Conservation (phyloP, 2,329 filamentous ascomycete genomes). For the Escovopsis sp. region DNA sequence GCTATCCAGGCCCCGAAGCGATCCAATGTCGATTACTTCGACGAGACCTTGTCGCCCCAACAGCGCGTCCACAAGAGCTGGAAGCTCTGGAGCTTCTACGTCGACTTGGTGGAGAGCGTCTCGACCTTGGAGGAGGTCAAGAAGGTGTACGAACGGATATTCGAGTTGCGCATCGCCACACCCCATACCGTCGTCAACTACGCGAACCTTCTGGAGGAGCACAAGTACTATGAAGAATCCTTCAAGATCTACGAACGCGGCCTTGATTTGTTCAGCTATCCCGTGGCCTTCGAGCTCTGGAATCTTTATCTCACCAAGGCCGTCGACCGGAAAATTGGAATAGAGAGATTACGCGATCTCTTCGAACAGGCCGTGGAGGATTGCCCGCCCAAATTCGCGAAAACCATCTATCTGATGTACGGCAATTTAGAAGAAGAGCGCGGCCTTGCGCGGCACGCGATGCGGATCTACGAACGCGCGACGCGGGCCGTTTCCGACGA, state of each 20-base stretch:
- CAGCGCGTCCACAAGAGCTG: constrained; percentile 97
- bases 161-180: constrained; percentile 93
- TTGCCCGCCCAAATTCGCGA: constrained; percentile 89
- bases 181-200: constrained; percentile 98
- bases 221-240: constrained; percentile 90
- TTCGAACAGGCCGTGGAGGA: constrained; percentile 96
- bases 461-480: constrained; percentile 97
- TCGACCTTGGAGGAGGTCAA: constrained; percentile 80
- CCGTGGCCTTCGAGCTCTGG: constrained; percentile 96
- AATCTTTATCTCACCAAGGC: constrained; percentile 96
- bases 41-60: constrained; percentile 83
- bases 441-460: constrained; percentile 85
- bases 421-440: constrained; percentile 92
- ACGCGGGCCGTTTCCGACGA: constrained; percentile 91
- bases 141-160: constrained; percentile 92
- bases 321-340: constrained; percentile 87
- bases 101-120: constrained; percentile 92
- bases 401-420: constrained; percentile 95
- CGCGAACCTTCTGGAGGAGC: constrained; percentile 84
- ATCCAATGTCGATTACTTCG: constrained; percentile 98
- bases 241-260: constrained; percentile 97
- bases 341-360: constrained; percentile 82
- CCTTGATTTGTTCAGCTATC: constrained; percentile 95
- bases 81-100: constrained; percentile 99
- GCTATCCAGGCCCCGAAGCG: constrained; percentile 92